Conservation (phyloP, 306 rosid species). For the Pyrus communis region DNA sequence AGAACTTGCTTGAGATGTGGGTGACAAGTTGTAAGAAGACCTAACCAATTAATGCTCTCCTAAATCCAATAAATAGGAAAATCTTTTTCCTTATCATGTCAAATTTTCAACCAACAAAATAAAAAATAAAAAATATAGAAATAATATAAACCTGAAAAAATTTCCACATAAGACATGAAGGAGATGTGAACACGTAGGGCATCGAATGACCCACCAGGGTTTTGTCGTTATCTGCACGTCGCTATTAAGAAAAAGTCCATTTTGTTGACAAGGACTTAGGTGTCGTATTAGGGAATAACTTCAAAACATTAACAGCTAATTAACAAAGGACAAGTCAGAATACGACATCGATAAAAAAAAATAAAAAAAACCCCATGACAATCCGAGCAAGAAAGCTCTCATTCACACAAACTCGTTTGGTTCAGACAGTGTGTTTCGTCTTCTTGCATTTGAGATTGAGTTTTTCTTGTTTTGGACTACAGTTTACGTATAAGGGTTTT, state of each 20-base stretch:
- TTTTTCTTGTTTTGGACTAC: no score
- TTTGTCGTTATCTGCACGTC: slow-evolving; percentile 36
- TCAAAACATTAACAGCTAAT: slow-evolving; percentile 55
- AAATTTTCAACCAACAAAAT: no score
- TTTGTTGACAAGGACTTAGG: slow-evolving; percentile 50
- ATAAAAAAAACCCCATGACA: slow-evolving; percentile 8
- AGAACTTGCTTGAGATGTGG: neutral
- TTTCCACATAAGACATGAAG: neutral
- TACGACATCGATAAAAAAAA: slow-evolving; percentile 27
- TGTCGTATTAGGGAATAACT: slow-evolving; percentile 52
- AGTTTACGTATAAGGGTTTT: no score
- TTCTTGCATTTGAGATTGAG: no score
- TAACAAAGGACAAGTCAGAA: slow-evolving; percentile 24
- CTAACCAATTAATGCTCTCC: neutral
- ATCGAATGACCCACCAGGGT: neutral
- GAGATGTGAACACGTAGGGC: neutral
- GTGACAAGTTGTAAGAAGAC: neutral
- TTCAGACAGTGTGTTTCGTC: no score
- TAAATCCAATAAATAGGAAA: neutral
- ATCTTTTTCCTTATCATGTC: neutral
- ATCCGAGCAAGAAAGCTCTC: neutral
- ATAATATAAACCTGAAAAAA: neutral
- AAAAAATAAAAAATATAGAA: neutral
- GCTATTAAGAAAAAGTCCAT: slow-evolving; percentile 26
- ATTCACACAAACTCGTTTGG: no score